Percentiles rank a stretch among this genome's conserved stretches.
Conservation (phyloP, 2,329 filamentous ascomycete species). For the Ophiosphaerella korrae region DNA sequence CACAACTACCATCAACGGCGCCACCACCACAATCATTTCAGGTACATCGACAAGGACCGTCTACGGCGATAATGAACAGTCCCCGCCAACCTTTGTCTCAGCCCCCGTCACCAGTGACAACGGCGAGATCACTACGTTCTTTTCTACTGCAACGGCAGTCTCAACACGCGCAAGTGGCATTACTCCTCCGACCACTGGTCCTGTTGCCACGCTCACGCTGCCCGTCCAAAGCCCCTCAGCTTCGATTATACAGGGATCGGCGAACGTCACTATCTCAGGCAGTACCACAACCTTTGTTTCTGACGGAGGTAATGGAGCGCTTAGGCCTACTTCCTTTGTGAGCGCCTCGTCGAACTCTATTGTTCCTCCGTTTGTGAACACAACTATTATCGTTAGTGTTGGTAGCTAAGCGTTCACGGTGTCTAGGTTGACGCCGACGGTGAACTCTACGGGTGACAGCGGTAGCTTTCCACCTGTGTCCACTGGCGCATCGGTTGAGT, state of each 20-base stretch:
- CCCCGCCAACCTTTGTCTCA: constrained; percentile 28
- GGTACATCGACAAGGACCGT: constrained; percentile 24
- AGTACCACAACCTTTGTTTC: constrained; percentile 16
- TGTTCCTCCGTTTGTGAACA: constrained; percentile 4
- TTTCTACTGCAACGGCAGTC: constrained; percentile 23
- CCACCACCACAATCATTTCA: constrained; percentile 28
- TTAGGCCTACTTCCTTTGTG: constrained; percentile 10
- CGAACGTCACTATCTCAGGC: constrained; percentile 16
- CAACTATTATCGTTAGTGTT: constrained; percentile 8
- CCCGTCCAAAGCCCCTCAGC: neutral
- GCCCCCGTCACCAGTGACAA: constrained; percentile 29
- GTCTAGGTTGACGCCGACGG: constrained; percentile 8
- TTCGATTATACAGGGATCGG: constrained; percentile 6
- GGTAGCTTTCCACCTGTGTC: constrained; percentile 13
- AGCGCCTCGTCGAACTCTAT: constrained; percentile 3
- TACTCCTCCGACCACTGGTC: constrained; percentile 11
- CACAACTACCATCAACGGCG: constrained; percentile 33
- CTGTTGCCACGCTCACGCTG: neutral
- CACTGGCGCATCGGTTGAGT: constrained; percentile 8
- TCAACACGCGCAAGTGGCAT: constrained; percentile 21
- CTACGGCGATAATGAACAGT: constrained; percentile 15
- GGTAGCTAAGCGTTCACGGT: constrained; percentile 5
- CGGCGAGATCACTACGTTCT: constrained; percentile 26
- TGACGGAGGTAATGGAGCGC: constrained; percentile 16
- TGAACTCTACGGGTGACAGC: constrained; percentile 12